These are phyloP conservation scores for Carallia brachiata DNA, from an alignment of 345 rosid genomes.

Conservation along the genomic window DNA sequence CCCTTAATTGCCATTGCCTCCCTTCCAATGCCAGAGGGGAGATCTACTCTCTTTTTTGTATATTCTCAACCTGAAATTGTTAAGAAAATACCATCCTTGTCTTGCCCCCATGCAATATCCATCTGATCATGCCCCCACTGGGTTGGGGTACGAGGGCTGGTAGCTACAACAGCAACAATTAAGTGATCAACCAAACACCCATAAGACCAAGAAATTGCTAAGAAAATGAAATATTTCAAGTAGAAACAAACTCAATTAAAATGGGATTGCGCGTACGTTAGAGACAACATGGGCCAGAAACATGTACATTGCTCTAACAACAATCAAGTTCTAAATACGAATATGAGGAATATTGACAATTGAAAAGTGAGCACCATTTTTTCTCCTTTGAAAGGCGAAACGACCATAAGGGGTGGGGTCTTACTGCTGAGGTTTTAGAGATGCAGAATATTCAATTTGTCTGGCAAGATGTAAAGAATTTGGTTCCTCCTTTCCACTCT, in stretches of 20 bases:
- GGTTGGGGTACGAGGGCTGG: too few relatives aligned
- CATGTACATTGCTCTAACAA: too few relatives aligned
- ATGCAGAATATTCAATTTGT: conserved; percentile 40
- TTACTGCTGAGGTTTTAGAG: background rate
- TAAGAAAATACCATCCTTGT: background rate
- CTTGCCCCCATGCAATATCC: too few relatives aligned
- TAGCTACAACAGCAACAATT: too few relatives aligned
- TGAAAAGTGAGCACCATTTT: conserved; percentile 37
- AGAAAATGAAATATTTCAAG: too few relatives aligned
- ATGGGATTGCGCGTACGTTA: too few relatives aligned
- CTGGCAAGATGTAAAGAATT: conserved; percentile 15
- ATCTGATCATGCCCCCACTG: too few relatives aligned
- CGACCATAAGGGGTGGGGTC: conserved; percentile 21
- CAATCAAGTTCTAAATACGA: conserved; percentile 13
- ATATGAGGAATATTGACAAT: conserved; percentile 42
- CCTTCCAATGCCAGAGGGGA: too few relatives aligned
- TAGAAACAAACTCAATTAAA: too few relatives aligned
- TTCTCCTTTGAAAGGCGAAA: conserved; percentile 26
- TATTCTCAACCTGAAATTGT: background rate
- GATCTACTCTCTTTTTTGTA: too few relatives aligned
- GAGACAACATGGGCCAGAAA: too few relatives aligned
- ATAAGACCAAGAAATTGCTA: background rate
- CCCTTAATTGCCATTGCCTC: background rate
- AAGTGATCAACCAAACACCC: too few relatives aligned
- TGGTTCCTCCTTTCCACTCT: conserved; percentile 29